Base-by-base conservation (phyloP, 2,329 filamentous ascomycete genomes). In the Cytospora schulzeri region DNA sequence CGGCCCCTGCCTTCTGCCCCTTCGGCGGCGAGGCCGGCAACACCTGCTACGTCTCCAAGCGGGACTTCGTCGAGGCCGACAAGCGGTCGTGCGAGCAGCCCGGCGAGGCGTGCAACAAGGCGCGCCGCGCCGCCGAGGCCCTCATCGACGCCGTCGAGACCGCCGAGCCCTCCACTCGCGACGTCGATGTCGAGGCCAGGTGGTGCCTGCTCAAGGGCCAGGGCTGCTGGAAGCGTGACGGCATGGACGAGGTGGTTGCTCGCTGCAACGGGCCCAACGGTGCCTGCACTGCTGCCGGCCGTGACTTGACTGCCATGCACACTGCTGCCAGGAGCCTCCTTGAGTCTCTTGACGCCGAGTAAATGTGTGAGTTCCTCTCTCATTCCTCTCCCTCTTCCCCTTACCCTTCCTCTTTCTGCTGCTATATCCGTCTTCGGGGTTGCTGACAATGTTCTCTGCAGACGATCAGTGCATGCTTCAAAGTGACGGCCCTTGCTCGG, bases 101-200 rank as follows among this genome's bases (percentile, higher is more conserved):
- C 33, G 79, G 80, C 38, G 73, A 77, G 64, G 69, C 73, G n/a
- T 82, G 80, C 75, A 73, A 71, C 70, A 78, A 78, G 69, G 73
- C 73, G 62, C 79, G 76, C 71, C 75, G 76, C 62, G 76, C 74
- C 22, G 76, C 76, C 54, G 74, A 76, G 57, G 75, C 75, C 15
- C 70, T 78, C 31, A 72, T 78, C 35, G 67, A 73, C 19, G 74
- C 74, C 64, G 66, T 74, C 29, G 66, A 67, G 60, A 41, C 66
- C 14, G 66, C 35, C 56, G 51, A 29, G 48, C 50, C n/a, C 8
- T 14, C 33, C 41, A 48, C 56, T 57, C 41, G 41, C 14, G 70
- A 70, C 51, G 62, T 67, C 35, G 70, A 66, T 15, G 67, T 69
- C 19, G 63, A 68, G 48, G 41, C 69, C 62, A 28, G 65, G 29